A percentile compares a stretch with the other conserved stretches of the same genome.
phyloP scores from a whole-genome alignment of 148 eudicot genomes.

The Chenopodium suecicum region DNA sequence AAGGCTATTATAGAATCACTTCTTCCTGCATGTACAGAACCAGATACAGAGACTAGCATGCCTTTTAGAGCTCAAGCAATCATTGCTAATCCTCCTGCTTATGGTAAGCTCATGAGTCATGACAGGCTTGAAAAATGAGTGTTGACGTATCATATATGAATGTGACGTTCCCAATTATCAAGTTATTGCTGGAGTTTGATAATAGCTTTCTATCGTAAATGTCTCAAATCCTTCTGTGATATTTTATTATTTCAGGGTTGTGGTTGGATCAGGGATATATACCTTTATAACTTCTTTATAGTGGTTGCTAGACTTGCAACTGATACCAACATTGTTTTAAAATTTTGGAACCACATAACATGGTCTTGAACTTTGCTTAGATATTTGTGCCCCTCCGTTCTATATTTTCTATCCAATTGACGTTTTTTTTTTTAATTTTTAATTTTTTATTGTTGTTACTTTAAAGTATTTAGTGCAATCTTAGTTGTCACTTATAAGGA shows the following conservation, averaged over 20 bases:
- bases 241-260: not conserved
- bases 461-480: not conserved
- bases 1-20: conserved; percentile 42
- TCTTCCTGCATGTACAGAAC: conserved; percentile 42
- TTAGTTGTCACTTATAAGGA: not conserved
- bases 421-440: not conserved
- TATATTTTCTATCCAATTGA: not conserved
- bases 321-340: not conserved
- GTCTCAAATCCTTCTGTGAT: not conserved
- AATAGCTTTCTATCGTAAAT: not conserved
- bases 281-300: not conserved
- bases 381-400: not conserved
- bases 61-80: conserved; percentile 43
- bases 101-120: conserved; percentile 35
- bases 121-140: not conserved
- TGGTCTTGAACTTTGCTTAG: not conserved
- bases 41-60: conserved; percentile 33
- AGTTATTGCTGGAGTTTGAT: not conserved
- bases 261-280: not conserved
- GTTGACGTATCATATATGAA: not conserved
- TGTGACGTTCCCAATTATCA: not conserved
- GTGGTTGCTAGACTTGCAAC: not conserved
- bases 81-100: conserved; percentile 48
- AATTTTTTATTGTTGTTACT: not conserved
- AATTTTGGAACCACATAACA: not conserved